Percentiles rank a stretch among this genome's conserved stretches.
Evolutionary conservation across 345 rosid species (phyloP).

Genomic region (Citrus hindsii): DNA sequence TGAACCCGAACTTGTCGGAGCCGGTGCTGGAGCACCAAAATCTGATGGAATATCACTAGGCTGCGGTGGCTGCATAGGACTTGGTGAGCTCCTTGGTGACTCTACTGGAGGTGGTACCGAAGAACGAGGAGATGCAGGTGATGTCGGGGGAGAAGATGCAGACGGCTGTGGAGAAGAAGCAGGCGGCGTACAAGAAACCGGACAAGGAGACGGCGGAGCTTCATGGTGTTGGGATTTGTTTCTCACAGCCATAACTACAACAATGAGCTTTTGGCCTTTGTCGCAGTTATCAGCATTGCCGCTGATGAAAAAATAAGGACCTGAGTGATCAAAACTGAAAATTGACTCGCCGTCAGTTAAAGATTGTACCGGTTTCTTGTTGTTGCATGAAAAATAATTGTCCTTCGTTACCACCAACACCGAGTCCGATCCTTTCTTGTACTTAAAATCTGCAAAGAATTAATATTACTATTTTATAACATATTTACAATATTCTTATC

Average conservation of each 20-base stretch:
- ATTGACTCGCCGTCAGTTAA: conserved; percentile 56
- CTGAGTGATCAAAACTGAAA: conserved; percentile 58
- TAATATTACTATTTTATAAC: no score
- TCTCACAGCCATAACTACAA: conserved; percentile 61
- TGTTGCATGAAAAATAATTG: conserved; percentile 56
- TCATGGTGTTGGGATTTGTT: conserved; percentile 18
- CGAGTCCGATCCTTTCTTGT: conserved; percentile 64
- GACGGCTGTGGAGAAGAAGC: neutral
- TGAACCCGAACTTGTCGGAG: conserved; percentile 32
- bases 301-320: conserved; percentile 79
- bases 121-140: neutral
- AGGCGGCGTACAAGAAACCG: conserved; percentile 2
- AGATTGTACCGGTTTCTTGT: conserved; percentile 40
- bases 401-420: conserved; percentile 58
- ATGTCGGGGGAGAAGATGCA: conserved; percentile 3
- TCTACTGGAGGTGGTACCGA: neutral
- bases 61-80: neutral
- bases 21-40: neutral
- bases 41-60: neutral
- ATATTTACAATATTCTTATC: no score
- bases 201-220: conserved; percentile 24
- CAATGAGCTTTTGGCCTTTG: conserved; percentile 55
- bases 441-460: conserved; percentile 58
- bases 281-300: conserved; percentile 65
- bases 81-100: conserved; percentile 9